A percentile compares a stretch with the other conserved stretches of the same genome.
phyloP scores from a whole-genome alignment of 805 yeast genomes.

The Cyberlindnera petersonii region DNA sequence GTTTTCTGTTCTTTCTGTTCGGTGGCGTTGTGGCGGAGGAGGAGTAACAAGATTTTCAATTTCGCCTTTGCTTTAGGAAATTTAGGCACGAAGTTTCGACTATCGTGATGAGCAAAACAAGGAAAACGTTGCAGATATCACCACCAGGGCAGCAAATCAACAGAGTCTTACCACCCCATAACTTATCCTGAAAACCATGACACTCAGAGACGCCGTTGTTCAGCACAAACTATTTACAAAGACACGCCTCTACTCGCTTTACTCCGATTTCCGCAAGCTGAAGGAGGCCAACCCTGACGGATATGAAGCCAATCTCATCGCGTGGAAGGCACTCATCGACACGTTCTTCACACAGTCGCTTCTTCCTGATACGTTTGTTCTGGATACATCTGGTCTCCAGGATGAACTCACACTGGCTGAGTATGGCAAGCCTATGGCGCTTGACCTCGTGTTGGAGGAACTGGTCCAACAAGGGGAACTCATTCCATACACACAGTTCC shows the following conservation, averaged over 20 bases:
- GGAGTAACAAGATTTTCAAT: not conserved
- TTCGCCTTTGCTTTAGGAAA: too few relatives aligned
- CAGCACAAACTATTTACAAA: conserved; percentile 27
- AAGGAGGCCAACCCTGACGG: conserved; percentile 39
- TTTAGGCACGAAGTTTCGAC: too few relatives aligned
- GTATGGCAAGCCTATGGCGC: conserved; percentile 34
- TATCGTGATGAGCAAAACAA: not conserved
- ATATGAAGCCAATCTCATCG: conserved; percentile 35
- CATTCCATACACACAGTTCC: conserved; percentile 27
- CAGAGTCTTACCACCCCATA: not conserved
- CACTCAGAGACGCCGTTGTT: conserved; percentile 19
- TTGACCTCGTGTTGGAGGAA: conserved; percentile 34
- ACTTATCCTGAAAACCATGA: not conserved
- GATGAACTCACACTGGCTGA: conserved; percentile 27
- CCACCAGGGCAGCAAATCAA: not conserved
- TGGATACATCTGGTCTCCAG: conserved; percentile 27
- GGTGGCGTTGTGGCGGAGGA: not conserved
- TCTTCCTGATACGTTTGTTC: conserved; percentile 19
- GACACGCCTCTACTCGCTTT: conserved; percentile 37
- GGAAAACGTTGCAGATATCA: too few relatives aligned
- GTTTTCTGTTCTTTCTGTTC: not conserved
- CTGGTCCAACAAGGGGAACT: conserved; percentile 29
- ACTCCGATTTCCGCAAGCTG: conserved; percentile 35
- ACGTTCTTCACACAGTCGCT: conserved; percentile 14
- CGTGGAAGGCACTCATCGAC: conserved; percentile 33